Base-by-base conservation (phyloP, 345 rosid genomes). In the Balakata baccata region DNA sequence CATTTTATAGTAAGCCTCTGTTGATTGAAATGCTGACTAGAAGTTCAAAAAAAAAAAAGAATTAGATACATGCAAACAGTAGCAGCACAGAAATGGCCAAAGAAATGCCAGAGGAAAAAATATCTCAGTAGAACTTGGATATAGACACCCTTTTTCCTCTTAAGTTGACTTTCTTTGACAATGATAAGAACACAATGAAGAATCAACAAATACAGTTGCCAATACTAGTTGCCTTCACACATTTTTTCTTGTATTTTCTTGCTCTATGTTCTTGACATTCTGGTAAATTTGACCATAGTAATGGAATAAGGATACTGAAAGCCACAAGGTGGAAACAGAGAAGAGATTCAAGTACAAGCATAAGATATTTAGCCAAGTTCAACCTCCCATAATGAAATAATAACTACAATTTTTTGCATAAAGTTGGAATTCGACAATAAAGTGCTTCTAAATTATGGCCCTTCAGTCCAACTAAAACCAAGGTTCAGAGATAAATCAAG, bases 21-120 rank as follows among this genome's bases (percentile, higher is more conserved):
- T 83, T 37, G 96, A 89, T 76, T 77, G 86, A 87, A 86, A 95
- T 58, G 75, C 82, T 60, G 87, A 68, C 99, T 95, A 43, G 10
- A 43, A 43, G 47, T 77, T 68, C 62, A 69, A 72, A 45, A 13
- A 52, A 11, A 50, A 6, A 34, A n/a, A 68, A 38, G 13, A 53
- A 14, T 3, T 69, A 52, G 64, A 64, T 23, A 58, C 18, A 29
- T 17, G 39, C 29, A 57, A 70, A 69, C 64, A 47, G 53, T 22
- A 39, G 52, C 34, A 29, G 45, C n/a, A 38, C 45, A 71, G 46
- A 64, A 71, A 64, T 22, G 49, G 14, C 37, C 54, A 73, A 23
- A 73, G 23, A 3, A 43, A 46, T 43, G 53, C 29, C 17, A 64
- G 7, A 1, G 38, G 14, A 12, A 63, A 29, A 23, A n/a, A 25